Conservation (phyloP, 1,139 yeast species). For the Protomyces gravidus region DNA sequence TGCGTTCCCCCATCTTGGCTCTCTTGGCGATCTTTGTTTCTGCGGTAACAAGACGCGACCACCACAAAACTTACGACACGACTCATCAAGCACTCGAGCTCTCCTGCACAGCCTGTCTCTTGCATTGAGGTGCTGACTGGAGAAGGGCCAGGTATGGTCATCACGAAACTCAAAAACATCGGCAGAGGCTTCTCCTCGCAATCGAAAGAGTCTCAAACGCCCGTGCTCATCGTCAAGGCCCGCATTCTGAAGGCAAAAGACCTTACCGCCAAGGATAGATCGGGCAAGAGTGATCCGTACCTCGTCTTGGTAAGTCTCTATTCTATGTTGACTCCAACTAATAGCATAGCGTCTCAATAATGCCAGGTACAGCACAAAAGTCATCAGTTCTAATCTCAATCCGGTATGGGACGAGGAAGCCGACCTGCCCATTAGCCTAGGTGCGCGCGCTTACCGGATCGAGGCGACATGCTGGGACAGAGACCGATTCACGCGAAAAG, state of each 20-base stretch:
- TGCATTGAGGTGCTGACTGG: too few species aligned
- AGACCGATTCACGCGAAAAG: constrained; percentile 39
- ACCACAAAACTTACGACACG: background rate
- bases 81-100: background rate
- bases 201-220: background rate
- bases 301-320: constrained; percentile 5
- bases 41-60: background rate
- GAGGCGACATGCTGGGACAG: constrained; percentile 44
- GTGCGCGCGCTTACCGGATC: constrained; percentile 36
- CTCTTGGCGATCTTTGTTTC: too few species aligned
- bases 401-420: constrained; percentile 44
- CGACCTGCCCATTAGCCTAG: constrained; percentile 36
- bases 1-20: too few species aligned
- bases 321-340: constrained; percentile 34
- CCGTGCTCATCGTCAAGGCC: background rate
- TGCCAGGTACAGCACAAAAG: constrained; percentile 40
- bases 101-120: background rate
- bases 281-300: constrained; percentile 35
- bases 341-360: constrained; percentile 36
- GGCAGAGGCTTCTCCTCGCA: background rate
- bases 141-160: too few species aligned
- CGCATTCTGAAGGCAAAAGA: constrained; percentile 31
- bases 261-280: constrained; percentile 34
- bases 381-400: constrained; percentile 39
- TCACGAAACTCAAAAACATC: background rate